Evolutionary conservation across 2,329 filamentous ascomycete species (phyloP).

Genomic region (Gnomoniopsis sp.): DNA sequence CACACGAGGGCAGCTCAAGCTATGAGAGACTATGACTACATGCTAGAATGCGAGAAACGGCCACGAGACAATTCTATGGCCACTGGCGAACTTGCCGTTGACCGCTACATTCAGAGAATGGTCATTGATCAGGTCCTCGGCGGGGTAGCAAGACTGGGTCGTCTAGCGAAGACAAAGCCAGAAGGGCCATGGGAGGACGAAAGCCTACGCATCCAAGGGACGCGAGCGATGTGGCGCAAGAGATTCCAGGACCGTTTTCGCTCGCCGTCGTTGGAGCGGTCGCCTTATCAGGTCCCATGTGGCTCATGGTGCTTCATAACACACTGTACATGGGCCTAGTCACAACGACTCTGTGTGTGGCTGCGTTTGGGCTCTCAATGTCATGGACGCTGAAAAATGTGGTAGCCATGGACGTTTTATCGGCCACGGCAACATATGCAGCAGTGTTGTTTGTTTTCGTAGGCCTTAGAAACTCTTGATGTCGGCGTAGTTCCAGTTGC

Average conservation of each 20-base stretch:
- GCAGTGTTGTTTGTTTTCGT: constrained; percentile 9
- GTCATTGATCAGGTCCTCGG: not conserved
- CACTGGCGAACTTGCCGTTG: not conserved
- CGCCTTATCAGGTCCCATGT: constrained; percentile 1
- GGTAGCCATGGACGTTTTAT: not conserved
- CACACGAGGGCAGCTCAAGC: not conserved
- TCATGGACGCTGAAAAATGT: not conserved
- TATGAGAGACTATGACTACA: not conserved
- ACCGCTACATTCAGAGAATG: not conserved
- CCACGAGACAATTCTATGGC: not conserved
- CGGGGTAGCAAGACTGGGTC: not conserved
- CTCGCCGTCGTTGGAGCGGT: not conserved
- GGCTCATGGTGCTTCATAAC: not conserved
- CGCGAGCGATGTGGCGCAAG: not conserved
- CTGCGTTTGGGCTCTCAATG: not conserved
- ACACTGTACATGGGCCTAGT: constrained; percentile 3
- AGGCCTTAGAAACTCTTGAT: no score
- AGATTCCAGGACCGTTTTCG: not conserved
- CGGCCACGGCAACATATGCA: not conserved
- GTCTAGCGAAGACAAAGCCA: not conserved
- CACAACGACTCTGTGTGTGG: constrained; percentile 2
- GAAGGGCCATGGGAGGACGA: not conserved
- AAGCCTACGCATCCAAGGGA: not conserved
- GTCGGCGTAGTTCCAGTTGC: no score
- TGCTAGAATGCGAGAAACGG: not conserved